Evolutionary conservation across 2,329 filamentous ascomycete genomes (phyloP).

Genomic region (Teratosphaeria gauchensis): DNA sequence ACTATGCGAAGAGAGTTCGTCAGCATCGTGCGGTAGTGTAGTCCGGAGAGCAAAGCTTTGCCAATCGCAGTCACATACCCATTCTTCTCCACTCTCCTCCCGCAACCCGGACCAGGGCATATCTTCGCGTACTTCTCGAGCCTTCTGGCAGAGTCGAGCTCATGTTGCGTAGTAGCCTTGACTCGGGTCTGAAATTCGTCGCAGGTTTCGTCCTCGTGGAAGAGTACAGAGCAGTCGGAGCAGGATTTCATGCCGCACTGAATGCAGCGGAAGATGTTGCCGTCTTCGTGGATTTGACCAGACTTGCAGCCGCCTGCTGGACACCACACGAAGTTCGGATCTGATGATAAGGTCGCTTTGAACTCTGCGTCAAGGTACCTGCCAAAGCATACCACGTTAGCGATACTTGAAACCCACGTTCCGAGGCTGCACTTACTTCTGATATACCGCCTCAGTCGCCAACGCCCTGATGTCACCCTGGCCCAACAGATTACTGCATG

Average conservation of each 20-base stretch:
- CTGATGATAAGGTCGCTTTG: conserved; percentile 4
- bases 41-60: conserved; percentile 6
- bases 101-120: conserved; percentile 10
- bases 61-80: conserved; percentile 14
- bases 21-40: too few species aligned
- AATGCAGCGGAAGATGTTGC: conserved; percentile 15
- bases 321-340: conserved; percentile 15
- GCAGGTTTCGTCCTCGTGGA: conserved; percentile 16
- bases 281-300: conserved; percentile 14
- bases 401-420: background rate
- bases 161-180: background rate
- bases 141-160: conserved; percentile 1
- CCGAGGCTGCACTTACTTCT: conserved; percentile 2
- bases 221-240: conserved; percentile 10
- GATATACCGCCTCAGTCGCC: conserved; percentile 2
- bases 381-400: background rate
- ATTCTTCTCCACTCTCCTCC: conserved; percentile 9
- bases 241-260: conserved; percentile 12
- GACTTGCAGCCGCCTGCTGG: conserved; percentile 9
- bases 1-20: background rate
- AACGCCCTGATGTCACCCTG: conserved; percentile 9
- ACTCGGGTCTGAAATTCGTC: conserved; percentile 5
- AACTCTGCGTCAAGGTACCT: conserved; percentile 10
- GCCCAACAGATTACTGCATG: conserved; percentile 8
- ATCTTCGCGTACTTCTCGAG: conserved; percentile 5